Conservation (phyloP, 169 alveolate genomes). For the Condylostoma magnum region DNA sequence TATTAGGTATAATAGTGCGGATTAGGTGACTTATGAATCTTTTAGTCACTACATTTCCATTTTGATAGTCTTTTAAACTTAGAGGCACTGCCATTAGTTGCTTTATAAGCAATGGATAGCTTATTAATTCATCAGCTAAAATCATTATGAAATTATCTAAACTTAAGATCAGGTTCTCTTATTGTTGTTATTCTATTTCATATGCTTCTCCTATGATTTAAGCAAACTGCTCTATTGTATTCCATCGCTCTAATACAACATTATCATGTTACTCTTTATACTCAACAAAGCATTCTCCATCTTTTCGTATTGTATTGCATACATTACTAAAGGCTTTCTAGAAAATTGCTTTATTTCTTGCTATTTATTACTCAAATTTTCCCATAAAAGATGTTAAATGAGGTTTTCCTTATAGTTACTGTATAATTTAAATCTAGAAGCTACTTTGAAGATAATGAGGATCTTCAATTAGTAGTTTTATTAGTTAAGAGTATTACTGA, state of each 20-base stretch:
- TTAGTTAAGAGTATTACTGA: neutral
- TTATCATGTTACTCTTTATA: neutral
- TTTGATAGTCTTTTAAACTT: too few relatives aligned
- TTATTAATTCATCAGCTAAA: neutral
- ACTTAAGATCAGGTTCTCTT: neutral
- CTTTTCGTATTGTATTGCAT: neutral
- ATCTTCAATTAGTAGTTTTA: constrained; percentile 16
- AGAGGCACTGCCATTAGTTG: too few relatives aligned
- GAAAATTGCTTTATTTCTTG: constrained; percentile 15
- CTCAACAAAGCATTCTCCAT: constrained; percentile 2
- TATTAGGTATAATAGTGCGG: neutral
- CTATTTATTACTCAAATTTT: neutral
- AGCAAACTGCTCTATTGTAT: neutral
- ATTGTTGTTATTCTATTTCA: neutral
- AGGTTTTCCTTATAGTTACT: neutral
- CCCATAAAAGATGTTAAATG: neutral
- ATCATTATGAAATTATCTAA: neutral
- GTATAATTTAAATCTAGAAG: neutral
- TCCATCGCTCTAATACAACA: neutral
- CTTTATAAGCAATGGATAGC: constrained; percentile 11
- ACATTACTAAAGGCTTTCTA: neutral
- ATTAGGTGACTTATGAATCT: neutral
- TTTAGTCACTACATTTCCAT: too few relatives aligned
- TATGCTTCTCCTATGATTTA: neutral
- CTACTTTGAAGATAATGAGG: constrained; percentile 6